phyloP scores from a whole-genome alignment of 352 stramenopile genomes.

The Globisporangium nunn region DNA sequence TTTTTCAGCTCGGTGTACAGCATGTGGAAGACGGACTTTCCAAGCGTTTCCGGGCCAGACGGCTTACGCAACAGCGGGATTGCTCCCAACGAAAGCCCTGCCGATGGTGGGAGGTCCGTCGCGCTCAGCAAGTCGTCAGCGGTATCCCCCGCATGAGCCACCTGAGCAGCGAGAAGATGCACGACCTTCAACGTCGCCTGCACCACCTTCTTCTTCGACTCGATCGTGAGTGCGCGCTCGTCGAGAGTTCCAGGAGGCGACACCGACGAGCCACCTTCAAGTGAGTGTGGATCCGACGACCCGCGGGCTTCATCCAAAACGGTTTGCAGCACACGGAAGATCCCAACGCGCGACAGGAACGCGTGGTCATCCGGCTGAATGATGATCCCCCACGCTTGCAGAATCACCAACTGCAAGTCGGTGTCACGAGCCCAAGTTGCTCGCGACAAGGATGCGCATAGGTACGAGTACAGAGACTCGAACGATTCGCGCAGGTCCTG shows the following conservation, averaged over 20 bases:
- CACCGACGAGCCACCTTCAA: slow-evolving; percentile 12
- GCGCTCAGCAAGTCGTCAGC: slow-evolving; percentile 47
- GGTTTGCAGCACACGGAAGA: slow-evolving; percentile 88
- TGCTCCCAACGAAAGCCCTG: slow-evolving; percentile 42
- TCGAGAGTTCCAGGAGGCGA: slow-evolving; percentile 22
- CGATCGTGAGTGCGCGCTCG: slow-evolving; percentile 29
- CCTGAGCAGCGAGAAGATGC: slow-evolving; percentile 82
- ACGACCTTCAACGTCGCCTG: slow-evolving; percentile 85
- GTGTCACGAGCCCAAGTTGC: slow-evolving; percentile 78
- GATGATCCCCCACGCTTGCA: slow-evolving; percentile 84
- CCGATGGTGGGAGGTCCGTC: slow-evolving; percentile 34
- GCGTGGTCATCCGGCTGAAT: slow-evolving; percentile 85
- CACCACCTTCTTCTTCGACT: slow-evolving; percentile 74
- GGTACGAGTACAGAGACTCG: slow-evolving; percentile 76
- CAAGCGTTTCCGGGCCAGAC: slow-evolving; percentile 80
- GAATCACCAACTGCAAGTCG: slow-evolving; percentile 76
- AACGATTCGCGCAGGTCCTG: slow-evolving; percentile 75
- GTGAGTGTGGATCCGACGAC: slow-evolving; percentile 26
- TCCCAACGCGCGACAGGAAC: slow-evolving; percentile 84
- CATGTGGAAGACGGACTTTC: slow-evolving; percentile 90
- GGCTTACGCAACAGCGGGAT: slow-evolving; percentile 80
- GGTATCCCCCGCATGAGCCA: slow-evolving; percentile 69
- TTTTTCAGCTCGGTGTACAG: slow-evolving; percentile 88
- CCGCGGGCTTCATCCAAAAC: slow-evolving; percentile 81
- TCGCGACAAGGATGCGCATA: slow-evolving; percentile 69